Evolutionary conservation across 345 rosid genomes (phyloP).

Genomic region (Capsella bursapastoris): DNA sequence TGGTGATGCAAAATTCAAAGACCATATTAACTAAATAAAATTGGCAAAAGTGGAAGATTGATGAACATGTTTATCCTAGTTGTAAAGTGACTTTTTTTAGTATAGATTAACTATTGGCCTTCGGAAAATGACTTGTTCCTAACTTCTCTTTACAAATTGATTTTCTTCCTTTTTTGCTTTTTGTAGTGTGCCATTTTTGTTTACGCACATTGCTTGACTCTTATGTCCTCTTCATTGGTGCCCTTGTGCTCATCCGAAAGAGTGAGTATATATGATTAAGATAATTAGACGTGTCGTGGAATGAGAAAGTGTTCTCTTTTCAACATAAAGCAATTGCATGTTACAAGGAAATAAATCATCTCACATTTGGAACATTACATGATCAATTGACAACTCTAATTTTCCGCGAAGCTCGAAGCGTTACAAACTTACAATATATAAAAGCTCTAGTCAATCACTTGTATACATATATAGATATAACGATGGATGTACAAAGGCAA

Average conservation of each 20-base stretch:
- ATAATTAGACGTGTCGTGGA: constrained; percentile 39
- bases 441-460: background rate
- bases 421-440: too few relatives aligned
- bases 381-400: too few relatives aligned
- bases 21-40: constrained; percentile 11
- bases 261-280: constrained; percentile 18
- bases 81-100: constrained; percentile 37
- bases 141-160: constrained; percentile 49
- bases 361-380: constrained; percentile 1
- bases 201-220: constrained; percentile 38
- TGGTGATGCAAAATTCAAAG: constrained; percentile 27
- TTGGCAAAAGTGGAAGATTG: constrained; percentile 10
- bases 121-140: constrained; percentile 66
- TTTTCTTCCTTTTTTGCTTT: constrained; percentile 37
- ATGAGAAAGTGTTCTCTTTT: constrained; percentile 17
- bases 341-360: background rate
- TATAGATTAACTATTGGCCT: constrained; percentile 28
- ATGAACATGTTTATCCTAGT: constrained; percentile 36
- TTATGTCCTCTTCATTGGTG: constrained; percentile 42
- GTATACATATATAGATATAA: background rate
- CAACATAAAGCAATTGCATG: background rate
- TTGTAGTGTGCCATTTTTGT: constrained; percentile 43
- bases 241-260: constrained; percentile 44
- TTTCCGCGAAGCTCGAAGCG: too few relatives aligned
- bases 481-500: background rate